Evolutionary conservation across 106 monocot species (phyloP).

Genomic region (Platanthera guangdongensis): DNA sequence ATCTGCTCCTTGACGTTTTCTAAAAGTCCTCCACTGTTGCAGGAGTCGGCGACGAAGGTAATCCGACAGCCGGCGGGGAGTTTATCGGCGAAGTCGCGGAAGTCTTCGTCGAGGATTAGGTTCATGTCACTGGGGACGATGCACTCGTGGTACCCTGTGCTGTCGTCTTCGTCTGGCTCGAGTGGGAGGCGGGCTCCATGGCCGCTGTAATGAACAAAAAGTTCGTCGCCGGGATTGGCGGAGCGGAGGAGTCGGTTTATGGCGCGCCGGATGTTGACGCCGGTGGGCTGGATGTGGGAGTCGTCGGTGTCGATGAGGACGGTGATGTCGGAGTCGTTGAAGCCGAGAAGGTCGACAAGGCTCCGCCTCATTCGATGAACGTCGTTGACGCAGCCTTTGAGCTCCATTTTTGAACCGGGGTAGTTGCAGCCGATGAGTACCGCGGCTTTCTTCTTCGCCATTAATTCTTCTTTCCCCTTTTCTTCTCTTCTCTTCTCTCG

Average conservation of each 20-base stretch:
- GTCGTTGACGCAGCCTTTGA: slow-evolving; percentile 94
- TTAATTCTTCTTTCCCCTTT: neutral
- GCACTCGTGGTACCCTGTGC: slow-evolving; percentile 51
- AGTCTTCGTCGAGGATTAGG: slow-evolving; percentile 53
- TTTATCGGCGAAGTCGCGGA: slow-evolving; percentile 45
- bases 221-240: slow-evolving; percentile 53
- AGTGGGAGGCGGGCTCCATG: slow-evolving; percentile 86
- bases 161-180: slow-evolving; percentile 80
- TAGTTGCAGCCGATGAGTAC: slow-evolving; percentile 87
- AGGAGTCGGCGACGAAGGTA: slow-evolving; percentile 71
- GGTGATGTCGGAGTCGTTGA: slow-evolving; percentile 53
- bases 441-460: slow-evolving; percentile 61
- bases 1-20: slow-evolving; percentile 73
- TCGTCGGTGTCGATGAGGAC: slow-evolving; percentile 78
- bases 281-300: slow-evolving; percentile 52
- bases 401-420: slow-evolving; percentile 74
- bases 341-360: slow-evolving; percentile 64
- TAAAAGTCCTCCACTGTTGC: slow-evolving; percentile 80
- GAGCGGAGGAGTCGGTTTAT: slow-evolving; percentile 38
- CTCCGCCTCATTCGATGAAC: slow-evolving; percentile 63
- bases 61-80: slow-evolving; percentile 39
- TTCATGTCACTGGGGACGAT: slow-evolving; percentile 28
- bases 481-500: neutral
- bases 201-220: slow-evolving; percentile 92
- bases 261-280: slow-evolving; percentile 77